Evolutionary conservation across 202 grass and related monocot genomes (phyloP), one percentile per base, ranked within the genome.

Genomic region (Zizania palustris): DNA sequence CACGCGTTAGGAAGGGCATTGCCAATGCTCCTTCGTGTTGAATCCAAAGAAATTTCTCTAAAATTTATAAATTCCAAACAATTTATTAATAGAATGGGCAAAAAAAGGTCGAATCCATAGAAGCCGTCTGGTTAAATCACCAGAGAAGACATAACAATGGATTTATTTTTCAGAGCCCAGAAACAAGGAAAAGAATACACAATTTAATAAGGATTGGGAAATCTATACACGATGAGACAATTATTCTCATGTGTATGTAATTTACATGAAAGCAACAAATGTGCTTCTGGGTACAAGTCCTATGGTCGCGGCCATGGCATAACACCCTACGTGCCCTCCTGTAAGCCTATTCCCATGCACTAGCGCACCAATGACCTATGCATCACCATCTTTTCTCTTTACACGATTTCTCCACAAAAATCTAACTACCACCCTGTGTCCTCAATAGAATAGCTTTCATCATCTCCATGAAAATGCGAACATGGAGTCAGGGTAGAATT

Each of bases 201-300:
- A 11, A 19, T 48, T 77, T 35, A 65, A 81, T 40, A 81, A 51
- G 36, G 49, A 72, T 22, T 34, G 37, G 41, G 13, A 40, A 72
- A 80, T 84, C 11, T 75, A 42, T 75, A 75, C 45, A 83, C 11
- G 9, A 69, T 67, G 69, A 69, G 45, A 46, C 28, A 49, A 80
- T 51, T 82, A 57, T 82, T 71, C 42, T 61, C 79, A 42, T 3
- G 48, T 1, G 37, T 64, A 54, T 35, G 42, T 44, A 51, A 72
- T 66, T 72, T 80, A 60, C 81, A 76, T 18, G 14, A 59, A 48
- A 46, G 40, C 28, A 62, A 71, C 22, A 64, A 66, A 59, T 11
- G 76, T 71, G 76, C 65, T 71, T 51, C 57, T 71, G 20, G n/a
- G 63, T 70, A 71, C 73, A 79, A 10, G 51, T 20, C 40, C 75